Percentiles rank a stretch among this genome's conserved stretches.
Evolutionary conservation across 257 asterid species (phyloP).

Genomic region (Nicotiana noctiflora): DNA sequence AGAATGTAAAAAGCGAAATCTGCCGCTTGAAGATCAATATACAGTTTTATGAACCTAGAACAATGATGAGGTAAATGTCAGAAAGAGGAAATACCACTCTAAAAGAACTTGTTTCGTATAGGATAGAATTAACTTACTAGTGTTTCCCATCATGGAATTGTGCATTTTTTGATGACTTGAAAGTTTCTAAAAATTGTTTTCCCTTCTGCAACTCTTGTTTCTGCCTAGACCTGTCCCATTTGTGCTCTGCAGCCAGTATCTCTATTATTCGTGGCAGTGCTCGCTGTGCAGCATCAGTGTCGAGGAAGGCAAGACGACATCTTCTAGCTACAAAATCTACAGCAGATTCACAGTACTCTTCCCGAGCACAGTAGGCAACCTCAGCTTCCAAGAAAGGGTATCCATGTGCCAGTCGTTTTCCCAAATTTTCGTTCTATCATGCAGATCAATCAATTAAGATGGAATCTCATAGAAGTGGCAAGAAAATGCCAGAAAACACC

Average conservation of each 20-base stretch:
- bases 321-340: slow-evolving; percentile 95
- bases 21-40: background rate
- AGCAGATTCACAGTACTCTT: slow-evolving; percentile 90
- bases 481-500: background rate
- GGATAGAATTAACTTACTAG: slow-evolving; percentile 9
- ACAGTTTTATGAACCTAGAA: background rate
- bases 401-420: slow-evolving; percentile 95
- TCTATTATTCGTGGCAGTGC: slow-evolving; percentile 77
- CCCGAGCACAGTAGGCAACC: slow-evolving; percentile 93
- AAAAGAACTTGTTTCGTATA: background rate
- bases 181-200: slow-evolving; percentile 71
- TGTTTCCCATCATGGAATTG: slow-evolving; percentile 95
- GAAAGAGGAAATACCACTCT: background rate
- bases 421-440: slow-evolving; percentile 79
- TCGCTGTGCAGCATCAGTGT: slow-evolving; percentile 85
- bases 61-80: background rate
- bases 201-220: slow-evolving; percentile 53
- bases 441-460: background rate
- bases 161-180: slow-evolving; percentile 88
- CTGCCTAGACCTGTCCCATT: slow-evolving; percentile 85
- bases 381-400: slow-evolving; percentile 95
- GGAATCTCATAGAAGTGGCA: background rate
- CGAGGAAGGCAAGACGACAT: slow-evolving; percentile 94
- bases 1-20: background rate
- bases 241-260: slow-evolving; percentile 75